Evolutionary conservation across 345 rosid species (phyloP).

Genomic region (Gossypium thurberi): DNA sequence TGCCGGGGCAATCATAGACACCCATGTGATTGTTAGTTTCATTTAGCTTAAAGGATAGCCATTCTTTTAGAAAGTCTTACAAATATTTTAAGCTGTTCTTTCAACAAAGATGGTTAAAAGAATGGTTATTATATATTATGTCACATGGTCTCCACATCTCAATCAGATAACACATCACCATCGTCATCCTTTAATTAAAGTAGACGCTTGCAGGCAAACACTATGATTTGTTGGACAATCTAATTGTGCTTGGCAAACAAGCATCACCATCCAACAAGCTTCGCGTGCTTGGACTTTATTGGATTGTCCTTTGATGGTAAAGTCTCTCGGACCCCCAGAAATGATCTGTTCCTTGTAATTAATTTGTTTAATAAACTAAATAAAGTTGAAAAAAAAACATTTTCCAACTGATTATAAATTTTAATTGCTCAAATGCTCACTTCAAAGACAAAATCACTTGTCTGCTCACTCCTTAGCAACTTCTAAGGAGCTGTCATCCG

Average conservation of each 20-base stretch:
- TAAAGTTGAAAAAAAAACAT: background rate
- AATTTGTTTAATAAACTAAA: no score
- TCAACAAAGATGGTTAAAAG: conserved; percentile 3
- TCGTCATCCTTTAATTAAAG: conserved; percentile 18
- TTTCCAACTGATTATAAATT: no score
- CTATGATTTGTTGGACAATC: background rate
- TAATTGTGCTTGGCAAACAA: background rate
- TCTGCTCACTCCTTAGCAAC: no score
- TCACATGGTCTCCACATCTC: conserved; percentile 26
- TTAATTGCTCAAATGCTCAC: no score
- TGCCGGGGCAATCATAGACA: background rate
- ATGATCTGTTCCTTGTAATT: background rate
- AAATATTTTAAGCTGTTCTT: conserved; percentile 19
- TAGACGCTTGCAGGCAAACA: conserved; percentile 4
- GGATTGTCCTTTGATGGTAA: background rate
- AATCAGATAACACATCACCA: conserved; percentile 20
- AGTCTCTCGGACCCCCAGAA: background rate
- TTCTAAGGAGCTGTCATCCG: no score
- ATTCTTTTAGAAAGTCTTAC: conserved; percentile 23
- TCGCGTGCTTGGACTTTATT: conserved; percentile 11
- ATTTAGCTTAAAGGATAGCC: conserved; percentile 9
- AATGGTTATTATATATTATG: background rate
- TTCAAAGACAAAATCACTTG: no score
- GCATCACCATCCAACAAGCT: background rate
- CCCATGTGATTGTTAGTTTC: conserved; percentile 13